Conservation (phyloP, 2,329 filamentous ascomycete genomes). For the Aspergillus versicolor region DNA sequence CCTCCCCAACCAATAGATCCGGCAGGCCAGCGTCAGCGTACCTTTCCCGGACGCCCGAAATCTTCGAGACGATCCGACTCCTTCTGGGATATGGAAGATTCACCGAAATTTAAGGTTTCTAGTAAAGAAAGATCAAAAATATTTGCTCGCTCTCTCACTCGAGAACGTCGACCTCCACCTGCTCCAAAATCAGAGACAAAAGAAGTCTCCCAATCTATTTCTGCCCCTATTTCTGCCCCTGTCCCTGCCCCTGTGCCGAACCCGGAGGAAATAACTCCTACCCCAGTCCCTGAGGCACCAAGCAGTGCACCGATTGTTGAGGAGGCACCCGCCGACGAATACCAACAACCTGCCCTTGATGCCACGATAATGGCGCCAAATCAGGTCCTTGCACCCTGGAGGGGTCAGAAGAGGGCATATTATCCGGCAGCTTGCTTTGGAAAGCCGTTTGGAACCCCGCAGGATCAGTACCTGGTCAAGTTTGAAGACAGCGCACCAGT, state of each 20-base stretch:
- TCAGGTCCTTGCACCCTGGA: conserved; percentile 60
- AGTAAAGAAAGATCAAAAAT: conserved; percentile 16
- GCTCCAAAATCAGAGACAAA: not conserved
- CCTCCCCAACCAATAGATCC: conserved; percentile 17
- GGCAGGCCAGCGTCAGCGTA: conserved; percentile 15
- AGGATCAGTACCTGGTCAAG: conserved; percentile 45
- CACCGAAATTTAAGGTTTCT: conserved; percentile 27
- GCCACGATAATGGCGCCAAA: conserved; percentile 43
- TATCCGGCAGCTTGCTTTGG: conserved; percentile 62
- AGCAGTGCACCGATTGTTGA: conserved; percentile 11
- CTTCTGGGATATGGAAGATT: conserved; percentile 38
- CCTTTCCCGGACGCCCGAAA: conserved; percentile 23
- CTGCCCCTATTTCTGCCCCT: not conserved
- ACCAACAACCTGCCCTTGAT: conserved; percentile 13
- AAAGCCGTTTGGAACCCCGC: conserved; percentile 36
- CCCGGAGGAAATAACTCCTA: conserved; percentile 14
- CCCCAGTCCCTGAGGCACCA: conserved; percentile 12
- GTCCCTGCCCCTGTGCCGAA: not conserved
- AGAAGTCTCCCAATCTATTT: conserved; percentile 6
- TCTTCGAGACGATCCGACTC: conserved; percentile 26
- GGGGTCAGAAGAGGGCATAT: conserved; percentile 54
- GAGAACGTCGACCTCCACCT: not conserved
- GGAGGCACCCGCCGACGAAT: not conserved
- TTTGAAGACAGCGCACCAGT: conserved; percentile 46
- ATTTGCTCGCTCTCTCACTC: conserved; percentile 11